Percentiles rank a stretch among this genome's conserved stretches.
Evolutionary conservation across 495 filamentous ascomycete species (phyloP).

Genomic region (Neurospora intermedia): DNA sequence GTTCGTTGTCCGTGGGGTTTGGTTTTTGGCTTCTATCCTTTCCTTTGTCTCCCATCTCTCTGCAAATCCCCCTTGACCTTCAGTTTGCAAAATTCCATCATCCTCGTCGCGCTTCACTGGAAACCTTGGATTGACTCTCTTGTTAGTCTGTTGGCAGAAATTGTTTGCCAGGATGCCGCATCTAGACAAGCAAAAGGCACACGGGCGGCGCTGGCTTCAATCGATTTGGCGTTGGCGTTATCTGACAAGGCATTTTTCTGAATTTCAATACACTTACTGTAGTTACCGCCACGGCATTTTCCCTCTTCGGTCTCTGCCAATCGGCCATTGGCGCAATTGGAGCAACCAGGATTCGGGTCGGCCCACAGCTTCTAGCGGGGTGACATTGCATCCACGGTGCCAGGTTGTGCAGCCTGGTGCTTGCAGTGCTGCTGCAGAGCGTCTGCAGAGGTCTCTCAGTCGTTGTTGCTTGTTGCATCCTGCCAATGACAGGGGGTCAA

Average conservation of each 20-base stretch:
- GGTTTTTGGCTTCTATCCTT: background rate
- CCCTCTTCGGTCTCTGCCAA: background rate
- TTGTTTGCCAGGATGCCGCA: background rate
- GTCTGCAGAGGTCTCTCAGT: background rate
- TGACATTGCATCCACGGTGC: background rate
- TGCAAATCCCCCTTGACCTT: background rate
- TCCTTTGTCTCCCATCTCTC: background rate
- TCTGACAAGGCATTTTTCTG: background rate
- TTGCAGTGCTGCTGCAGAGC: background rate
- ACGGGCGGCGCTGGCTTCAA: background rate
- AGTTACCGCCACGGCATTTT: background rate
- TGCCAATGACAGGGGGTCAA: background rate
- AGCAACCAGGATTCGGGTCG: background rate
- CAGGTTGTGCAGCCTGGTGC: background rate
- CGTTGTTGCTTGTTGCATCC: background rate
- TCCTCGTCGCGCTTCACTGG: background rate
- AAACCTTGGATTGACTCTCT: background rate
- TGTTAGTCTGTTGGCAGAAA: background rate
- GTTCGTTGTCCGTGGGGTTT: background rate
- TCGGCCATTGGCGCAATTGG: background rate
- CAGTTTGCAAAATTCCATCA: background rate
- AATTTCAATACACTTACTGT: too few species aligned
- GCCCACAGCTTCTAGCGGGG: slow-evolving; percentile 1
- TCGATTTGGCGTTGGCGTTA: background rate
- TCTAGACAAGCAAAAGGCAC: background rate